These are phyloP conservation scores for Chlorophyllum brunneum DNA, from an alignment of 768 basidiomycete genomes.

Conservation along the genomic window DNA sequence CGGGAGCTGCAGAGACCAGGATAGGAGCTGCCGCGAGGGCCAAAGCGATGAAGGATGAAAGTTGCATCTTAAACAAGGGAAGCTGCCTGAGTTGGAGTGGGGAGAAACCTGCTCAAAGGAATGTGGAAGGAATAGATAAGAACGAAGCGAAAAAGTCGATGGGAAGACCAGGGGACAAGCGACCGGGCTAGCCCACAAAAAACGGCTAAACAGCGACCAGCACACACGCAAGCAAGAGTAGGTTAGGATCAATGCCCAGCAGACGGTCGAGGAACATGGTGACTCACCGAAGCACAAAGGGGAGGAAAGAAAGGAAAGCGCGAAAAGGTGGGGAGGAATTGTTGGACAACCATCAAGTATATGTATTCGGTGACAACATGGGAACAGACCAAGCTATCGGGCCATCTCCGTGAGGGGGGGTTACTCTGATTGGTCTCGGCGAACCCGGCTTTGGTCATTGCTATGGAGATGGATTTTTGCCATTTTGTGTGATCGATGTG, in stretches of 20 bases:
- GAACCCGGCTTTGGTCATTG: conserved; percentile 2
- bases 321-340: conserved; percentile 22
- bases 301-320: conserved; percentile 25
- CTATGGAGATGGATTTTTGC: conserved; percentile 7
- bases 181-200: conserved; percentile 69
- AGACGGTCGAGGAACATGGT: background rate
- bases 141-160: conserved; percentile 19
- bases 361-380: conserved; percentile 27
- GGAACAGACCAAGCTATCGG: conserved; percentile 23
- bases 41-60: conserved; percentile 34
- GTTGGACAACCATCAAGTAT: conserved; percentile 29
- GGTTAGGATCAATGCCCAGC: conserved; percentile 9
- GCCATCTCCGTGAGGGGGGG: conserved; percentile 6
- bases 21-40: conserved; percentile 39
- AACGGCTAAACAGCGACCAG: conserved; percentile 7
- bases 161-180: conserved; percentile 46
- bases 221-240: no score
- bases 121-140: conserved; percentile 28
- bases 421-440: conserved; percentile 9
- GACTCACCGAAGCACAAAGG: conserved; percentile 36
- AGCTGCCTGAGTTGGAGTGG: conserved; percentile 29
- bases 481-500: background rate
- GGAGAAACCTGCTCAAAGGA: conserved; percentile 42
- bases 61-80: conserved; percentile 39
- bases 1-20: conserved; percentile 47